Conservation (phyloP, 2,329 filamentous ascomycete species). For the Fusarium sp. region DNA sequence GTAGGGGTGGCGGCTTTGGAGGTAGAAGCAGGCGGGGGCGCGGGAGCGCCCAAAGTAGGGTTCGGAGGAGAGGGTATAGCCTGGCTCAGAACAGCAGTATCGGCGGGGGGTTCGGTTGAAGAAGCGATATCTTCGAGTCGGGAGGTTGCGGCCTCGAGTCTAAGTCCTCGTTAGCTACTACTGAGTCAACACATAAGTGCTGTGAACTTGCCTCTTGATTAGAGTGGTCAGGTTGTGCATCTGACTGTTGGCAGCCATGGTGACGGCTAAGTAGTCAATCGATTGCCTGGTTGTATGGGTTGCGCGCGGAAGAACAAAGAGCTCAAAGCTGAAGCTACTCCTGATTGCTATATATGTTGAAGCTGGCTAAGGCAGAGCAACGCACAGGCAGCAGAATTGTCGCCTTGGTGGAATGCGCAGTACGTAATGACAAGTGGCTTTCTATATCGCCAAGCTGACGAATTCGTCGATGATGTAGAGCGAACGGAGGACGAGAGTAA, state of each 20-base stretch:
- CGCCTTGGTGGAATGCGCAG: constrained; percentile 28
- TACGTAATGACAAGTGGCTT: constrained; percentile 6
- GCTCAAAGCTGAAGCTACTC: neutral
- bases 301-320: neutral
- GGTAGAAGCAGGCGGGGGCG: constrained; percentile 50
- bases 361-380: neutral
- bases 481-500: neutral
- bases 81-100: constrained; percentile 60
- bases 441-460: constrained; percentile 1
- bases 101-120: constrained; percentile 72
- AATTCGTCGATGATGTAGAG: neutral
- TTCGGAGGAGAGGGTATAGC: constrained; percentile 51
- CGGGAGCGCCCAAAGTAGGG: constrained; percentile 49
- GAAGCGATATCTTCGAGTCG: constrained; percentile 96
- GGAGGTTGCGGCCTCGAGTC: constrained; percentile 96
- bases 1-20: constrained; percentile 53
- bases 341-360: constrained; percentile 7
- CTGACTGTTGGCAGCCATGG: constrained; percentile 80
- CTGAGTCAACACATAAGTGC: neutral
- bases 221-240: constrained; percentile 98
- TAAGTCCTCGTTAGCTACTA: constrained; percentile 67
- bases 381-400: constrained; percentile 31
- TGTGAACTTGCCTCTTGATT: constrained; percentile 84
- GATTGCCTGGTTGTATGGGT: neutral
- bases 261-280: constrained; percentile 25